Evolutionary conservation across 2,329 filamentous ascomycete genomes (phyloP), one percentile per base, ranked within the genome.

Genomic region (Camillea tinctor): DNA sequence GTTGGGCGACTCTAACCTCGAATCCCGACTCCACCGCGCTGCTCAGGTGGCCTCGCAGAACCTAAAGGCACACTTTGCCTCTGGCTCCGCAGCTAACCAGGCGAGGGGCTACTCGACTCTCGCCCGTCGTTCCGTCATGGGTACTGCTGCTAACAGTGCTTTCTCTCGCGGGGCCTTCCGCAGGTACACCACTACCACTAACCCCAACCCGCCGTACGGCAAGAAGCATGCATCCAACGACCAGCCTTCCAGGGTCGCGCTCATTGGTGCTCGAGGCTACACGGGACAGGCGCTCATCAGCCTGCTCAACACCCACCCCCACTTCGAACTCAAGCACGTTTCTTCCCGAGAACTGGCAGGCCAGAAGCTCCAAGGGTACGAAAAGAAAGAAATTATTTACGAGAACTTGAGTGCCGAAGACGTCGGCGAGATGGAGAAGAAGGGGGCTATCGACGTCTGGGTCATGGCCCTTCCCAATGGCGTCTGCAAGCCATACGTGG

Each of bases 401-500:
- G 92, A 97, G 76, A 97, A 93, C 74, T 81, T 98, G 51, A 88
- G 85, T 58, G 86, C 92, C 6, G 94, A 98, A 66, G 94, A 98
- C 67, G 88, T 97, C 13, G 87, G 88, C 64, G 84, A 88, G 60
- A 92, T 98, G 85, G 91, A 95, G 64, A 88, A 90, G 73, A 87
- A 89, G 30, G 90, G 91, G 55, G 86, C 93, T 70, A 88, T 98
- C 54, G 94, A 98, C 79, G 95, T 91, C 78, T 98, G 93, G 93
- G 91, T 98, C 51, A 95, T 98, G 91, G 95, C 95, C 40, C 86
- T 98, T 26, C 95, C 94, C 51, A 99, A 98, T 72, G 91, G 92
- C 62, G 92, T 97, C 54, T 97, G 92, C 85, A 91, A 93, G 79
- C 93, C 95, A 0, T 99, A 90, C 68, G 90, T 98, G 9, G 92